A percentile compares a stretch with the other conserved stretches of the same genome.
Conservation (phyloP, 2,329 filamentous ascomycete genomes). For the Orbilia oligospora region DNA sequence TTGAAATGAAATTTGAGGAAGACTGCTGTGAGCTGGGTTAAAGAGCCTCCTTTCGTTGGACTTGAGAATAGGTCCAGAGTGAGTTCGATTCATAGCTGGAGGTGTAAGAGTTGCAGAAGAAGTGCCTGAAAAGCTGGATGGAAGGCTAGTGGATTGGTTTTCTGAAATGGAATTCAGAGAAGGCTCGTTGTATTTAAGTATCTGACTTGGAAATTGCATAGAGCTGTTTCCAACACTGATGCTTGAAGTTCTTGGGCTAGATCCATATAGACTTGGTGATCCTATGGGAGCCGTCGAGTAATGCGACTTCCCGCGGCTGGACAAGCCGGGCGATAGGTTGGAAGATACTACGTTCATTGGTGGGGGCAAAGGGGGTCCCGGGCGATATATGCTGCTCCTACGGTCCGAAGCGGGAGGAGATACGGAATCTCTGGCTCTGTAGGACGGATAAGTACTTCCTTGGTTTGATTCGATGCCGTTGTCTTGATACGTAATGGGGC, state of each 20-base stretch:
- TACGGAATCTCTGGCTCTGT: constrained; percentile 39
- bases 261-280: constrained; percentile 46
- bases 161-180: constrained; percentile 47
- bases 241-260: constrained; percentile 46
- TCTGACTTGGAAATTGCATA: constrained; percentile 50
- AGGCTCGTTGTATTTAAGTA: constrained; percentile 46
- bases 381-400: constrained; percentile 39
- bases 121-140: constrained; percentile 42
- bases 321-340: constrained; percentile 50
- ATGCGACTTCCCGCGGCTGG: constrained; percentile 47
- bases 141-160: constrained; percentile 37
- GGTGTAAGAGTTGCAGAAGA: constrained; percentile 34
- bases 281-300: constrained; percentile 42
- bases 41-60: constrained; percentile 44
- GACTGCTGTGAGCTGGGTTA: constrained; percentile 32
- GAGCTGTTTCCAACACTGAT: constrained; percentile 39
- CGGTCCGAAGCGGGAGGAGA: constrained; percentile 48
- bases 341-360: constrained; percentile 57
- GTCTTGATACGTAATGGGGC: constrained; percentile 49
- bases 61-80: constrained; percentile 47
- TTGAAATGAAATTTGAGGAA: constrained; percentile 49
- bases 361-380: constrained; percentile 29
- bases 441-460: constrained; percentile 42
- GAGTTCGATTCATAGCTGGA: constrained; percentile 52
- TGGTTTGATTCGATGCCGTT: constrained; percentile 40